phyloP scores from a whole-genome alignment of 164 flowering plant genomes.

The Cinnamomum chago region DNA sequence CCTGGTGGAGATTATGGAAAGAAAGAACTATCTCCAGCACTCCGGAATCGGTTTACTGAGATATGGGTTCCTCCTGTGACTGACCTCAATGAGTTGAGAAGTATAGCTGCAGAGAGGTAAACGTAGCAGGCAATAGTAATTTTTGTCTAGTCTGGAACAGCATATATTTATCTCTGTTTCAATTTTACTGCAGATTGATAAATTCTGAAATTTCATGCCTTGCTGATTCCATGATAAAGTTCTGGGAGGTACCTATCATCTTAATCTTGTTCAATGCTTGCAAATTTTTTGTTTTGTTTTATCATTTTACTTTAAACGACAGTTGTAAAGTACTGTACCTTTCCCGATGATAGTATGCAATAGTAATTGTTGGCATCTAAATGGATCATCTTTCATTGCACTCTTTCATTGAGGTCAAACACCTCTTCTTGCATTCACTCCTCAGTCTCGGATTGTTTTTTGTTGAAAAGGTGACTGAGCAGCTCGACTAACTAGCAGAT shows the following conservation, averaged over 20 bases:
- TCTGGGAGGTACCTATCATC: slow-evolving; percentile 62
- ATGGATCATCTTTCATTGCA: slow-evolving; percentile 17
- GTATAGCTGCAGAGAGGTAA: slow-evolving; percentile 64
- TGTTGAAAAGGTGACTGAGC: too few species aligned
- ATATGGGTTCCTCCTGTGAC: slow-evolving; percentile 88
- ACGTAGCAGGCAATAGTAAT: too few species aligned
- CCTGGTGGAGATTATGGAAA: slow-evolving; percentile 99
- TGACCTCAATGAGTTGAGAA: slow-evolving; percentile 59
- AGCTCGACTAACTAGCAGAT: too few species aligned
- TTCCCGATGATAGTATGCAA: slow-evolving; percentile 6
- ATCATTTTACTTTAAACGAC: background rate
- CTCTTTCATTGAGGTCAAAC: background rate
- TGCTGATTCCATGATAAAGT: slow-evolving; percentile 56
- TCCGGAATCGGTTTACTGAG: slow-evolving; percentile 92
- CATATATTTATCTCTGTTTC: background rate
- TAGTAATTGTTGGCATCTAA: background rate
- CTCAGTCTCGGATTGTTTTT: too few species aligned
- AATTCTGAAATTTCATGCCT: slow-evolving; percentile 29
- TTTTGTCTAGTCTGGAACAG: background rate
- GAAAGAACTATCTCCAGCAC: slow-evolving; percentile 95
- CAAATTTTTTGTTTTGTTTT: background rate
- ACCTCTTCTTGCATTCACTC: too few species aligned
- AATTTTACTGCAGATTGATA: slow-evolving; percentile 40
- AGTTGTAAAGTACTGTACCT: background rate
- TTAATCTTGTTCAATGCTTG: slow-evolving; percentile 2